phyloP scores from a whole-genome alignment of 805 yeast species.

The Ogataea chonburiensis region DNA sequence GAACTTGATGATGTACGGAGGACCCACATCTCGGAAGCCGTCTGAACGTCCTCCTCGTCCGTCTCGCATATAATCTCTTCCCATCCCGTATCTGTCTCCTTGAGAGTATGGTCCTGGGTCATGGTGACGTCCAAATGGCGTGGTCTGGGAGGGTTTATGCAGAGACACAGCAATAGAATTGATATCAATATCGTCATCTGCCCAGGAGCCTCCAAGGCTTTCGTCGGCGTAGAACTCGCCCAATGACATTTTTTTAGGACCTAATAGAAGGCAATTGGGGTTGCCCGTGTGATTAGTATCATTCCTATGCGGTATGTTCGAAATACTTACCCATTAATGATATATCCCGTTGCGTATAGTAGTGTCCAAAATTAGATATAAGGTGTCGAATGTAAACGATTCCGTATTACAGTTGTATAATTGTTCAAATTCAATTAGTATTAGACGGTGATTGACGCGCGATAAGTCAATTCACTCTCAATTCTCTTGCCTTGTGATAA shows the following conservation, averaged over 20 bases:
- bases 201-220: slow-evolving; percentile 58
- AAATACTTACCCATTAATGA: slow-evolving; percentile 15
- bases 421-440: too few relatives aligned
- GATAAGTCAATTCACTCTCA: not conserved
- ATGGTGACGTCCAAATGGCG: slow-evolving; percentile 12
- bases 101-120: slow-evolving; percentile 6
- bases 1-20: slow-evolving; percentile 68
- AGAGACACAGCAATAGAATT: slow-evolving; percentile 53
- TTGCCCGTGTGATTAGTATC: slow-evolving; percentile 11
- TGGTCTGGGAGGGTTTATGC: slow-evolving; percentile 14
- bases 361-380: too few relatives aligned
- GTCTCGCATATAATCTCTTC: slow-evolving; percentile 8
- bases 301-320: not conserved
- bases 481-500: slow-evolving; percentile 1
- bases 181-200: slow-evolving; percentile 68
- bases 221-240: slow-evolving; percentile 46
- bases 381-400: too few relatives aligned
- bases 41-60: slow-evolving; percentile 17
- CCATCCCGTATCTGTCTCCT: slow-evolving; percentile 9
- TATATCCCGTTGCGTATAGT: not conserved
- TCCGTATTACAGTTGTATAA: too few relatives aligned
- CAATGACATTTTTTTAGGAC: slow-evolving; percentile 44
- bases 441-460: too few relatives aligned
- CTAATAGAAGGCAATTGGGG: slow-evolving; percentile 13
- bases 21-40: slow-evolving; percentile 29